These are phyloP conservation scores for Fraxinus velutina DNA, from an alignment of 305 asterid genomes.

Conservation along the genomic window DNA sequence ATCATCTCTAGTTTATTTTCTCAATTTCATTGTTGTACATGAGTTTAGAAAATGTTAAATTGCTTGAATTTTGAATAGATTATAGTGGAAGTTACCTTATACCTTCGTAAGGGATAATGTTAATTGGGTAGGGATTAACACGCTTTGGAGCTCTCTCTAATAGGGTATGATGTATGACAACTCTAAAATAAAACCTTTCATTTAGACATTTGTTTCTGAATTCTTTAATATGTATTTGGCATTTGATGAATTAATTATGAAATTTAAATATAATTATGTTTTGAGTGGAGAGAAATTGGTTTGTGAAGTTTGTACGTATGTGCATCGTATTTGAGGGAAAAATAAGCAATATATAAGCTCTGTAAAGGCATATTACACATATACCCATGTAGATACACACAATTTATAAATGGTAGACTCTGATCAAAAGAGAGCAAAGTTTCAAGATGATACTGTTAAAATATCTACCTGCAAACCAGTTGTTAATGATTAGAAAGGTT, in stretches of 20 bases:
- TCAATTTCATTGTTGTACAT: not conserved
- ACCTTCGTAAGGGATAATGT: not conserved
- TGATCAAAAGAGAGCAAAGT: not conserved
- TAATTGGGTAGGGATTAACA: not conserved
- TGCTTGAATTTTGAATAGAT: not conserved
- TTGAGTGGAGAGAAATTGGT: not conserved
- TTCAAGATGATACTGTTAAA: not conserved
- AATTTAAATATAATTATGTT: not conserved
- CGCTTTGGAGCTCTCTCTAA: not conserved
- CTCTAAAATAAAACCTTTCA: not conserved
- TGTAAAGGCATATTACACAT: not conserved
- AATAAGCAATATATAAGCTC: not conserved
- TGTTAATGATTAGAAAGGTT: not conserved
- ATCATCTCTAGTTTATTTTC: not conserved
- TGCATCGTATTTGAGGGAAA: not conserved
- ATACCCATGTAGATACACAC: not conserved
- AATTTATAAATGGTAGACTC: conserved; percentile 4
- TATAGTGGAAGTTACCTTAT: not conserved
- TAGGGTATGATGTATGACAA: not conserved
- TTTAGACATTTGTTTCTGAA: not conserved
- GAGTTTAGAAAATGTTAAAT: not conserved
- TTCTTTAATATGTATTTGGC: not conserved
- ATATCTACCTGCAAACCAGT: not conserved
- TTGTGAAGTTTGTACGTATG: not conserved
- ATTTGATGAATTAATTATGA: not conserved